phyloP scores from a whole-genome alignment of 805 yeast species.

The Pichia nakasei region DNA sequence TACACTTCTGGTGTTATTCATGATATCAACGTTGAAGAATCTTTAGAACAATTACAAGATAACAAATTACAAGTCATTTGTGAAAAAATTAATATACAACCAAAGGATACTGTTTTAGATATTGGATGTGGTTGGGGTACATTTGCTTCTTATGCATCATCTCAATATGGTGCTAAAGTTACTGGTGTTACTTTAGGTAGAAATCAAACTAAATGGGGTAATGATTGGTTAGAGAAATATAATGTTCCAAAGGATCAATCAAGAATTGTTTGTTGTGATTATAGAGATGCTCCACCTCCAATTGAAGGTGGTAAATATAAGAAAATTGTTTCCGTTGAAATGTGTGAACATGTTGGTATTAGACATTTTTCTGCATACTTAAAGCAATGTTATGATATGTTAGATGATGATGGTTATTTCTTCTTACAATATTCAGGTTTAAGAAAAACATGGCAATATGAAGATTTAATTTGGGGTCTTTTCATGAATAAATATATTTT shows the following conservation, averaged over 20 bases:
- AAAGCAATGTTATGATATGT: slow-evolving; percentile 73
- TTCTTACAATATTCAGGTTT: slow-evolving; percentile 84
- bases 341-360: slow-evolving; percentile 96
- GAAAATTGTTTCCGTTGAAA: slow-evolving; percentile 85
- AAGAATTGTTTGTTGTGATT: slow-evolving; percentile 71
- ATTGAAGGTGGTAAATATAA: slow-evolving; percentile 54
- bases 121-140: slow-evolving; percentile 98
- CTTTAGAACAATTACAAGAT: slow-evolving; percentile 77
- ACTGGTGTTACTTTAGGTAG: slow-evolving; percentile 87
- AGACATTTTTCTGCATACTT: slow-evolving; percentile 71
- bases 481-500: slow-evolving; percentile 93
- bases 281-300: slow-evolving; percentile 82
- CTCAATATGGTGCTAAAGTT: slow-evolving; percentile 73
- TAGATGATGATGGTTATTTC: slow-evolving; percentile 87
- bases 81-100: slow-evolving; percentile 67
- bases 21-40: slow-evolving; percentile 62
- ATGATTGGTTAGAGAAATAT: slow-evolving; percentile 54
- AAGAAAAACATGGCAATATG: slow-evolving; percentile 90
- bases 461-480: slow-evolving; percentile 88
- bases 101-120: slow-evolving; percentile 72
- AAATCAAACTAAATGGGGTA: slow-evolving; percentile 90
- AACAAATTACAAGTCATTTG: slow-evolving; percentile 82
- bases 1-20: slow-evolving; percentile 81
- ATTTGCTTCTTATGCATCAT: slow-evolving; percentile 73
- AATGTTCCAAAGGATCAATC: slow-evolving; percentile 66